These are phyloP conservation scores for Venturia carpophila DNA, from an alignment of 2,329 filamentous ascomycete species.

Conservation along the genomic window DNA sequence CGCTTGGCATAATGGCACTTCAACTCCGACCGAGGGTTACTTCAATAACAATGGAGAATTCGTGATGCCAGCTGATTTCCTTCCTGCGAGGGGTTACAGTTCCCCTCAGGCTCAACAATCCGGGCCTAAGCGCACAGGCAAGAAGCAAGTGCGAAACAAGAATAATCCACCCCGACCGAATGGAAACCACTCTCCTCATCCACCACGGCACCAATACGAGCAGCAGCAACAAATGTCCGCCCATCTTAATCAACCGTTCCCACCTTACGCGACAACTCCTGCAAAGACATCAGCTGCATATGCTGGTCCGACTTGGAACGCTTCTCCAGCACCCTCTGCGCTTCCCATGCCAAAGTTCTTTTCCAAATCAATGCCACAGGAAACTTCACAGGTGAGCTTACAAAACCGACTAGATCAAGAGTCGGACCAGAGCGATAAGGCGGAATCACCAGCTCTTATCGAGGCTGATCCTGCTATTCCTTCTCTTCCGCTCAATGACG, in stretches of 20 bases:
- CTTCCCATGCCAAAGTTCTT: conserved; percentile 87
- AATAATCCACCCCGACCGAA: not conserved
- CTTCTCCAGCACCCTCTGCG: conserved; percentile 83
- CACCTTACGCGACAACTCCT: conserved; percentile 17
- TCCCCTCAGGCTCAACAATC: conserved; percentile 10
- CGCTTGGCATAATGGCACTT: conserved; percentile 7
- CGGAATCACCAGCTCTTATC: conserved; percentile 44
- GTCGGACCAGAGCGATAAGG: conserved; percentile 36
- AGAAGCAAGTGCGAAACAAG: conserved; percentile 12
- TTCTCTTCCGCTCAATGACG: conserved; percentile 26
- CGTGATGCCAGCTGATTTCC: not conserved
- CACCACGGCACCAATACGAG: not conserved
- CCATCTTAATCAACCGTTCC: not conserved
- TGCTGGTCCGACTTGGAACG: conserved; percentile 89
- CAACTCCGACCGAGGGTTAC: conserved; percentile 9
- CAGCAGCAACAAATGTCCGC: not conserved
- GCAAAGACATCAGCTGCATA: conserved; percentile 42
- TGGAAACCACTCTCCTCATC: not conserved
- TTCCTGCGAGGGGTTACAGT: not conserved
- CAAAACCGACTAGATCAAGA: conserved; percentile 39
- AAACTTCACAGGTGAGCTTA: conserved; percentile 40
- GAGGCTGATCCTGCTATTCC: conserved; percentile 30
- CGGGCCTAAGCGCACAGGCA: not conserved
- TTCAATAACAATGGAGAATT: conserved; percentile 16
- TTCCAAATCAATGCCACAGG: conserved; percentile 65